These are phyloP conservation scores for Pseudogymnoascus sp. DNA, from an alignment of 2,329 filamentous ascomycete species.

Conservation along the genomic window DNA sequence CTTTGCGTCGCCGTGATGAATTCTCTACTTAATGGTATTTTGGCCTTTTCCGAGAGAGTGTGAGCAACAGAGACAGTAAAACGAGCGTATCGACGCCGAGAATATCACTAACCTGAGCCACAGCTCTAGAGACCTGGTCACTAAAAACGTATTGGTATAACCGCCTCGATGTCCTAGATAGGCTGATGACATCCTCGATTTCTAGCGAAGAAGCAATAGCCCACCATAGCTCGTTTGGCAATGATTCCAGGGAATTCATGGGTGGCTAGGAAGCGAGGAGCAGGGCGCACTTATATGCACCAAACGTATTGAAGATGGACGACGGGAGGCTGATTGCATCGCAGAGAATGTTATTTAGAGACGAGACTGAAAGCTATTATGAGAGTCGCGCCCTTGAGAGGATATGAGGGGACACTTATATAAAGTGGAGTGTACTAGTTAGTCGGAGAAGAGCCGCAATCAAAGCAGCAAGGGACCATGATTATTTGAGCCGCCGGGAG, in stretches of 20 bases:
- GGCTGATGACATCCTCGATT: constrained; percentile 27
- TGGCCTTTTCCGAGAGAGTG: constrained; percentile 11
- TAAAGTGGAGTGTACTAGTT: background rate
- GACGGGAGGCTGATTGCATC: background rate
- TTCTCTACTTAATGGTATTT: constrained; percentile 24
- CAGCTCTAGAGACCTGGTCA: constrained; percentile 24
- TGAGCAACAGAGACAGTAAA: constrained; percentile 12
- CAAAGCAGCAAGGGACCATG: background rate
- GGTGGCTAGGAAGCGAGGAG: background rate
- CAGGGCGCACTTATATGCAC: background rate
- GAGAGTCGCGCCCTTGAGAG: background rate
- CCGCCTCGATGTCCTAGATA: constrained; percentile 21
- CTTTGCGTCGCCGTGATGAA: constrained; percentile 16
- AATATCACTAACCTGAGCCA: constrained; percentile 22
- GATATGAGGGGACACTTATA: background rate
- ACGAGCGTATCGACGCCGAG: constrained; percentile 6
- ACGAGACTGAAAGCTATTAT: background rate
- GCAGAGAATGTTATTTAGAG: background rate
- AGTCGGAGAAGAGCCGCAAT: background rate
- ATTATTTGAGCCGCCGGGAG: background rate
- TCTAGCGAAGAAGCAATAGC: constrained; percentile 22
- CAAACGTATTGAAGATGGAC: background rate
- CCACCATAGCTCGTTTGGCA: constrained; percentile 28
- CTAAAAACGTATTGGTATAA: constrained; percentile 22
- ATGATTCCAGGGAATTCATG: constrained; percentile 15